Conservation (phyloP, 768 basidiomycete species). For the Mycena amicta region DNA sequence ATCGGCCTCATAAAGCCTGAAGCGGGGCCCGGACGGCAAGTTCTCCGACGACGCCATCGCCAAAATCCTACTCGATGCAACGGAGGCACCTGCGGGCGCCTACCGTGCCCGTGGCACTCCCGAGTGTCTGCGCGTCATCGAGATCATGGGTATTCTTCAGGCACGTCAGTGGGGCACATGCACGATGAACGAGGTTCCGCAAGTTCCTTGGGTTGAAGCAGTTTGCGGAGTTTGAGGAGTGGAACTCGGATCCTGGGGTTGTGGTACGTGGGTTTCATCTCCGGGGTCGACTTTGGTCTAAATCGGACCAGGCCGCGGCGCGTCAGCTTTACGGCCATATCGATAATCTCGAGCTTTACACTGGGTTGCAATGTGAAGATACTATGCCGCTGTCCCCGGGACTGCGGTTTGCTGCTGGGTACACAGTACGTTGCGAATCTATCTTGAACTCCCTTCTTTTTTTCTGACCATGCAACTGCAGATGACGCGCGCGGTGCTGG, state of each 20-base stretch:
- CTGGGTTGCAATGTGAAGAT: slow-evolving; percentile 50
- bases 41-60: slow-evolving; percentile 60
- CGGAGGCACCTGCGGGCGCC: slow-evolving; percentile 46
- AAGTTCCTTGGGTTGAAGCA: slow-evolving; percentile 49
- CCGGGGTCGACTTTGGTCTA: not conserved
- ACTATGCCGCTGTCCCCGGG: slow-evolving; percentile 54
- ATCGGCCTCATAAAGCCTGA: slow-evolving; percentile 44
- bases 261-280: slow-evolving; percentile 32
- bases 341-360: slow-evolving; percentile 43
- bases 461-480: too few species aligned
- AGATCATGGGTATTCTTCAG: slow-evolving; percentile 59
- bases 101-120: slow-evolving; percentile 54
- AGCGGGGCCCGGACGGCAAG: slow-evolving; percentile 45
- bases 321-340: slow-evolving; percentile 36
- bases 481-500: slow-evolving; percentile 53
- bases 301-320: slow-evolving; percentile 29
- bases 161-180: slow-evolving; percentile 58
- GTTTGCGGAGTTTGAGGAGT: slow-evolving; percentile 54
- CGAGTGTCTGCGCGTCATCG: slow-evolving; percentile 48
- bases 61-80: slow-evolving; percentile 47
- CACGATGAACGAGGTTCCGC: slow-evolving; percentile 60
- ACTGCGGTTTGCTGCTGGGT: slow-evolving; percentile 61
- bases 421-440: slow-evolving; percentile 42
- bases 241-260: slow-evolving; percentile 52
- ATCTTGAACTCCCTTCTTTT: too few species aligned